Conservation (phyloP, 371 early-diverging fungal species). For the Entomophthora muscae region DNA sequence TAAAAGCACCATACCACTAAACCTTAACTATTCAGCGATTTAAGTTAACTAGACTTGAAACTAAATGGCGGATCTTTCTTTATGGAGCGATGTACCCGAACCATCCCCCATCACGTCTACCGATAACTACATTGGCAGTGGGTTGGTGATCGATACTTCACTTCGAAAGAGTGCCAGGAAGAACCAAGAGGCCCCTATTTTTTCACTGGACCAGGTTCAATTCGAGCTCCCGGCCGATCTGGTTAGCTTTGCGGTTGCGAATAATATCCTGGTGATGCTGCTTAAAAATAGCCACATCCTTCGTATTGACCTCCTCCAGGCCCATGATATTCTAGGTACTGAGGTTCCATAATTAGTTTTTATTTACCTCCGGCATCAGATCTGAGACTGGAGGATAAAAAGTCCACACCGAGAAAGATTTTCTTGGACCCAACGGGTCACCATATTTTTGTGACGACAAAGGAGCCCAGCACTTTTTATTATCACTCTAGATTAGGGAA, state of each 20-base stretch:
- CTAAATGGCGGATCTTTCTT: not conserved
- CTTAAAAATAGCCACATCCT: slow-evolving; percentile 41
- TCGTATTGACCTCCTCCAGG: slow-evolving; percentile 57
- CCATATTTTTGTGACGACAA: slow-evolving; percentile 67
- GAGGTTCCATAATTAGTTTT: not conserved
- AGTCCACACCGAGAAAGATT: slow-evolving; percentile 39
- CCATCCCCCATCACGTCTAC: not conserved
- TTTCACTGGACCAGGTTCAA: slow-evolving; percentile 62
- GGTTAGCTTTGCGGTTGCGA: slow-evolving; percentile 50
- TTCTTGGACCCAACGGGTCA: slow-evolving; percentile 77
- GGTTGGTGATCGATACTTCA: not conserved
- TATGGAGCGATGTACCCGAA: not conserved
- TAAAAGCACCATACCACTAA: no score
- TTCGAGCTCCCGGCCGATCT: slow-evolving; percentile 54
- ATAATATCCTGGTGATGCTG: slow-evolving; percentile 55
- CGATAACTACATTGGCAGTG: not conserved
- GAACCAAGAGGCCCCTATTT: slow-evolving; percentile 19
- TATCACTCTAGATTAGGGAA: slow-evolving; percentile 57
- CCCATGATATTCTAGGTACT: slow-evolving; percentile 42
- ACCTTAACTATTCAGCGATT: no score
- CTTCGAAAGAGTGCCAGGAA: not conserved
- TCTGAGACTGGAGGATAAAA: slow-evolving; percentile 13
- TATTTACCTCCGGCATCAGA: not conserved
- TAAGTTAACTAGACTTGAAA: not conserved
- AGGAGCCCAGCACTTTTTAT: slow-evolving; percentile 75